Percentiles rank a stretch among this genome's conserved stretches.
Evolutionary conservation across 495 filamentous ascomycete genomes (phyloP).

Genomic region (Hyaloscypha bicolor): DNA sequence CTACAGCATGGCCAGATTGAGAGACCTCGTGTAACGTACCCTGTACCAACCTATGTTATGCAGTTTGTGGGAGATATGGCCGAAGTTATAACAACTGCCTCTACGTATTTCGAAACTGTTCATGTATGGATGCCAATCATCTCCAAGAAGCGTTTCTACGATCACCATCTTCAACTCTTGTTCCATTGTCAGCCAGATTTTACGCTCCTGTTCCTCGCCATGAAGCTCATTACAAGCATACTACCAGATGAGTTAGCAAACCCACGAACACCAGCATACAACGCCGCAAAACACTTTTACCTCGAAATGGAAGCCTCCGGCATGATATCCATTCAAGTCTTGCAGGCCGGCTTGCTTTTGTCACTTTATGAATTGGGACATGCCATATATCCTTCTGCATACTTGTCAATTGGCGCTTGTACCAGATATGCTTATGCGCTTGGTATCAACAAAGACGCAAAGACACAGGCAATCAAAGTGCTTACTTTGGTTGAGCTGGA

Average conservation of each 20-base stretch:
- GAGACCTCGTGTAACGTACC: not conserved
- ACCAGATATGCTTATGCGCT: too few species aligned
- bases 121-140: slow-evolving; percentile 51
- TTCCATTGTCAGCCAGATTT: slow-evolving; percentile 45
- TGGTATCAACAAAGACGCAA: too few species aligned
- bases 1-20: slow-evolving; percentile 4
- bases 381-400: too few species aligned
- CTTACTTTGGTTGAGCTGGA: too few species aligned
- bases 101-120: slow-evolving; percentile 34
- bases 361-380: too few species aligned
- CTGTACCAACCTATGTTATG: slow-evolving; percentile 11
- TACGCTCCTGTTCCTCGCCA: slow-evolving; percentile 46
- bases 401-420: too few species aligned
- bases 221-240: slow-evolving; percentile 40
- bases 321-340: too few species aligned
- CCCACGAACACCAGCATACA: slow-evolving; percentile 35
- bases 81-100: slow-evolving; percentile 13
- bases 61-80: slow-evolving; percentile 1
- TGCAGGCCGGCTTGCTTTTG: too few species aligned
- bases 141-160: slow-evolving; percentile 45
- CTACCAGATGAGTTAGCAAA: not conserved
- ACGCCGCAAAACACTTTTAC: slow-evolving; percentile 36
- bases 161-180: slow-evolving; percentile 34
- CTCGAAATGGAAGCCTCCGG: slow-evolving; percentile 33
- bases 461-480: too few species aligned